Base-by-base conservation (phyloP, 2,329 filamentous ascomycete genomes). In the Cytospora mali region DNA sequence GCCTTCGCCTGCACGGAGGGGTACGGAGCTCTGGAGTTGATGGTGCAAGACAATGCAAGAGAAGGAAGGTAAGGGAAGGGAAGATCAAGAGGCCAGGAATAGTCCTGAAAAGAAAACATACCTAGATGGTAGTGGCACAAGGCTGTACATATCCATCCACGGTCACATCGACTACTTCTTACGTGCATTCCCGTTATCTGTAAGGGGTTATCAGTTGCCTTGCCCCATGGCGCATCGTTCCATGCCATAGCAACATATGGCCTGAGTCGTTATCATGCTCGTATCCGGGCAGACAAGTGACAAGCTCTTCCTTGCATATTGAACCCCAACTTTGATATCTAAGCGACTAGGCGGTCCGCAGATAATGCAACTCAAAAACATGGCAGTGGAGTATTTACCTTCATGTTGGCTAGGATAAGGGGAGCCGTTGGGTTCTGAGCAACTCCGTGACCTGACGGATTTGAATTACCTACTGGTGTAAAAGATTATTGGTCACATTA, bases 131-230 rank as follows among this genome's bases (percentile, higher is more conserved):
- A 10, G 18, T 28, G 10, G 23, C 29, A 28, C n/a, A 35, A 51
- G 49, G 48, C 29, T 23, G 33, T 33, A 51, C 29, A 58, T 25
- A 29, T 51, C 35, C 27, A 33, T 16, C n/a, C n/a, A n/a, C n/a
- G n/a, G 29, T 27, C 48, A 39, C 6, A 11, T 21, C 6, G 48
- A 23, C n/a, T 46, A 23, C n/a, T n/a, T n/a, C n/a, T n/a, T n/a
- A n/a, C n/a, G n/a, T 23, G 13, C n/a, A 23, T 18, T 27, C 9
- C 18, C 29, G 51, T 65, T 65, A 65, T 65, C 63, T 59, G 25
- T 35, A n/a, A 31, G 4, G n/a, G 4, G 23, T 11, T 55, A 35
- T 31, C 52, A 21, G 33, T 23, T 35, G 31, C n/a, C n/a, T 29
- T 25, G 18, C 31, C 52, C n/a, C 18, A 42, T 21, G 18, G 14